Conservation (phyloP, 2,329 filamentous ascomycete species). For the Ambrosiella xylebori region DNA sequence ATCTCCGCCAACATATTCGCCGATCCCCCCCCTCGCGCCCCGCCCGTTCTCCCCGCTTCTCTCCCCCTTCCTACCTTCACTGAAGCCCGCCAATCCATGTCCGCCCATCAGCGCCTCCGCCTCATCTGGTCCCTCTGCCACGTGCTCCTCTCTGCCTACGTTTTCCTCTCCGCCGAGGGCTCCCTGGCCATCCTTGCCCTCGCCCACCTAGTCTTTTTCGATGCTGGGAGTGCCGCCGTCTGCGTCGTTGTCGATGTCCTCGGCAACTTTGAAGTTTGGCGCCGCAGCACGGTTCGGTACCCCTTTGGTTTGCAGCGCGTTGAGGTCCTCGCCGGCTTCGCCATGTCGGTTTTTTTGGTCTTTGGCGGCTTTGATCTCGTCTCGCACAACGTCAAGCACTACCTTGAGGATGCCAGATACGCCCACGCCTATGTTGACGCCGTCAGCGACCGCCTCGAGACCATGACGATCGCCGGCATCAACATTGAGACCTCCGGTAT, state of each 20-base stretch:
- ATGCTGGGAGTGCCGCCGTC: conserved; percentile 77
- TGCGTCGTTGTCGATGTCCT: conserved; percentile 88
- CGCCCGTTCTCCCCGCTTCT: conserved; percentile 76
- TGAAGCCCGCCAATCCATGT: conserved; percentile 84
- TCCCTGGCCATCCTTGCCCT: conserved; percentile 83
- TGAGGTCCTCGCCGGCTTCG: conserved; percentile 88
- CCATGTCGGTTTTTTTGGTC: conserved; percentile 87
- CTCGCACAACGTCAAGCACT: conserved; percentile 81
- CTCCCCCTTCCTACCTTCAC: conserved; percentile 77
- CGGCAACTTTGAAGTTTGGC: conserved; percentile 96
- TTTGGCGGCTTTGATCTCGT: conserved; percentile 95
- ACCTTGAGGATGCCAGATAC: conserved; percentile 45
- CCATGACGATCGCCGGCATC: conserved; percentile 17
- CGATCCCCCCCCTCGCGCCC: conserved; percentile 70
- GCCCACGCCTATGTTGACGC: not conserved
- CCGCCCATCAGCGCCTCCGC: conserved; percentile 64
- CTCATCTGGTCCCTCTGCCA: conserved; percentile 86
- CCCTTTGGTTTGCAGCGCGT: conserved; percentile 85
- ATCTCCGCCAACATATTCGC: conserved; percentile 81
- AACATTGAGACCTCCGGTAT: not conserved
- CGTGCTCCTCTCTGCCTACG: conserved; percentile 62
- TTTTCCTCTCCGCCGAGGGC: conserved; percentile 71
- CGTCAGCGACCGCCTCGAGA: conserved; percentile 12
- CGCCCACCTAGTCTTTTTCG: conserved; percentile 87
- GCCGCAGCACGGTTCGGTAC: conserved; percentile 76